Evolutionary conservation across 495 filamentous ascomycete species (phyloP).

Genomic region (Articulospora tetracladia): DNA sequence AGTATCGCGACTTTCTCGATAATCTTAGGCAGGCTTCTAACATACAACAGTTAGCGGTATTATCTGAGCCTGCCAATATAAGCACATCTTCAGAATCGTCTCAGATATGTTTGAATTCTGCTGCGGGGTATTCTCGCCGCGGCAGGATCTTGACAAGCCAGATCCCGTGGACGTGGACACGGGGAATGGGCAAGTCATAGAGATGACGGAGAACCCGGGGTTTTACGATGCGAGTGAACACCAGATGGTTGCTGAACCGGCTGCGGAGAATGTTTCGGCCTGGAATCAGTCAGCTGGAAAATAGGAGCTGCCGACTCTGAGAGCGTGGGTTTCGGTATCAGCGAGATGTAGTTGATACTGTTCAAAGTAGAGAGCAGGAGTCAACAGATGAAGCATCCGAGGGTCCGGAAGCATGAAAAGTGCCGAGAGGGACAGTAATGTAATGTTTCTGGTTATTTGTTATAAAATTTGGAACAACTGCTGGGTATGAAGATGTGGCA

Average conservation of each 20-base stretch:
- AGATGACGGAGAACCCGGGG: neutral
- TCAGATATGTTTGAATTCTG: neutral
- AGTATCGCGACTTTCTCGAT: neutral
- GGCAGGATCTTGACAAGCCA: neutral
- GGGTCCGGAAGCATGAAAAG: too few relatives aligned
- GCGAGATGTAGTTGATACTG: neutral
- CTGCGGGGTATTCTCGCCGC: neutral
- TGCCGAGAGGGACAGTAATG: too few relatives aligned
- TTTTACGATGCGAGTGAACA: neutral
- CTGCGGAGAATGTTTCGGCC: neutral
- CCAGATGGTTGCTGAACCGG: neutral
- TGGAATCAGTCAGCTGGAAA: neutral
- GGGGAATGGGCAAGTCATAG: neutral
- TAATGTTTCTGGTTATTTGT: too few relatives aligned
- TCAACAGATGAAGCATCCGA: too few relatives aligned
- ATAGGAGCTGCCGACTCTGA: neutral
- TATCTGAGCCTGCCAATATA: neutral
- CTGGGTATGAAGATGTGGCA: too few relatives aligned
- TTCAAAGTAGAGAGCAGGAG: neutral
- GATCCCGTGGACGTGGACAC: neutral
- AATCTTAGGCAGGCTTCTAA: too few relatives aligned
- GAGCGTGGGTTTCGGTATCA: too few relatives aligned
- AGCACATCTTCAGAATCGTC: neutral
- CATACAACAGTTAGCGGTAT: neutral
- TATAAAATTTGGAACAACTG: too few relatives aligned